Percentiles rank a stretch among this genome's conserved stretches.
Conservation (phyloP, 805 yeast genomes). For the Dipodascus albidus region DNA sequence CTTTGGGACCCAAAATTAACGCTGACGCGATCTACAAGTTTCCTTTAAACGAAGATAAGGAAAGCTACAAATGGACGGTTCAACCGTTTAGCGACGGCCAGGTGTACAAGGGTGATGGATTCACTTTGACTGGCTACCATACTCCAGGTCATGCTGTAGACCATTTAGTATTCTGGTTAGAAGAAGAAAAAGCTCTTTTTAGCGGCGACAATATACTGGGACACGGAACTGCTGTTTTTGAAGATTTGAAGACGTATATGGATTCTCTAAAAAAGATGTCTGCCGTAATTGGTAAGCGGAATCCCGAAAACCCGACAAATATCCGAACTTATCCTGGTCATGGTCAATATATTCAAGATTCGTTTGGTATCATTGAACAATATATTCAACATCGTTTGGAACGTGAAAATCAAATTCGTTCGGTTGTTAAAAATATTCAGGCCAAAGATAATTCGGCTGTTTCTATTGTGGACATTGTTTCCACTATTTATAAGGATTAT, state of each 20-base stretch:
- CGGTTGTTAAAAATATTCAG: slow-evolving; percentile 1
- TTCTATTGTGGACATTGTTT: slow-evolving; percentile 15
- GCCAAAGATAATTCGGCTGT: background rate
- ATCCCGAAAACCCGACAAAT: background rate
- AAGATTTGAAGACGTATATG: slow-evolving; percentile 22
- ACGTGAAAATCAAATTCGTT: slow-evolving; percentile 24
- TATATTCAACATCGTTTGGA: slow-evolving; percentile 25
- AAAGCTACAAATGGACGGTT: slow-evolving; percentile 5
- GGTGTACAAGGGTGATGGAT: slow-evolving; percentile 19
- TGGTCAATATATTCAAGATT: slow-evolving; percentile 24
- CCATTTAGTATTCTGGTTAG: slow-evolving; percentile 26
- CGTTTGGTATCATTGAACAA: slow-evolving; percentile 19
- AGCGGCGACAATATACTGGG: slow-evolving; percentile 30
- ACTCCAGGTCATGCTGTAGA: slow-evolving; percentile 30
- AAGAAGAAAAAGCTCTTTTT: slow-evolving; percentile 24
- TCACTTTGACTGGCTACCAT: slow-evolving; percentile 18
- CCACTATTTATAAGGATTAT: slow-evolving; percentile 17
- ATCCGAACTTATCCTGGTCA: slow-evolving; percentile 27
- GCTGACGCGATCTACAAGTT: slow-evolving; percentile 2
- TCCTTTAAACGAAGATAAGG: slow-evolving; percentile 6
- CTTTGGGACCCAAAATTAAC: background rate
- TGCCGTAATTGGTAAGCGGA: slow-evolving; percentile 5
- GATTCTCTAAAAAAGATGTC: slow-evolving; percentile 20
- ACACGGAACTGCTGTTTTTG: slow-evolving; percentile 27
- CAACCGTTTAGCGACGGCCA: slow-evolving; percentile 18